Evolutionary conservation across 441 rosid species (phyloP), one percentile per base, ranked within the genome.

Genomic region (Flueggea neowawraea): DNA sequence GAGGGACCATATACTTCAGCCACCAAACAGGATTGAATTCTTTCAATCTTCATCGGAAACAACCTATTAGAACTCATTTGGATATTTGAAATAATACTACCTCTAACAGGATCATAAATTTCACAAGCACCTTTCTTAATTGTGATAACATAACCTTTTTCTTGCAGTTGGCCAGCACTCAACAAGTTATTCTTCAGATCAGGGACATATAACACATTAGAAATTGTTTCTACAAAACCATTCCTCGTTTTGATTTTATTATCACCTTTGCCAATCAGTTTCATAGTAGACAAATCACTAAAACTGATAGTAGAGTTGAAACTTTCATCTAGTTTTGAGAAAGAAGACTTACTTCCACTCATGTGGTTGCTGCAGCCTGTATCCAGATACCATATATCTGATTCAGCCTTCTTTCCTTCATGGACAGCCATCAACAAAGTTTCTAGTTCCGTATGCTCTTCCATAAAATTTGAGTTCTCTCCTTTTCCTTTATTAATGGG

Each of bases 161-260:
- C 61, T 54, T 60, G 52, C 31, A 67, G 33, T 6, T 60, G 66
- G n/a, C n/a, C n/a, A n/a, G n/a, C n/a, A n/a, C n/a, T n/a, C n/a
- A n/a, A n/a, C n/a, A n/a, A n/a, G n/a, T 67, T 67, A 7, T 55
- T 61, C 44, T 60, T 67, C n/a, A 67, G 48, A 6, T 54, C 44
- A 44, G 44, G 71, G 12, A 61, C 16, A 16, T 16, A 55, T 12
- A 53, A 10, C 2, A 62, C 58, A n/a, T n/a, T n/a, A n/a, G n/a
- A n/a, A n/a, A n/a, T n/a, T n/a, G n/a, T n/a, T n/a, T n/a, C n/a
- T n/a, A 68, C 7, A 15, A 33, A n/a, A 28, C 62, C 47, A 10
- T 55, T 62, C 15, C 51, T 50, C 0, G 45, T 60, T n/a, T 4
- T 61, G 12, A 68, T 49, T 0, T 62, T 1, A 32, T 55, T 50